Percentiles rank a stretch among this genome's conserved stretches.
These are phyloP conservation scores for Hypoxylon sp. DNA, from an alignment of 2,329 filamentous ascomycete species.

Conservation along the genomic window DNA sequence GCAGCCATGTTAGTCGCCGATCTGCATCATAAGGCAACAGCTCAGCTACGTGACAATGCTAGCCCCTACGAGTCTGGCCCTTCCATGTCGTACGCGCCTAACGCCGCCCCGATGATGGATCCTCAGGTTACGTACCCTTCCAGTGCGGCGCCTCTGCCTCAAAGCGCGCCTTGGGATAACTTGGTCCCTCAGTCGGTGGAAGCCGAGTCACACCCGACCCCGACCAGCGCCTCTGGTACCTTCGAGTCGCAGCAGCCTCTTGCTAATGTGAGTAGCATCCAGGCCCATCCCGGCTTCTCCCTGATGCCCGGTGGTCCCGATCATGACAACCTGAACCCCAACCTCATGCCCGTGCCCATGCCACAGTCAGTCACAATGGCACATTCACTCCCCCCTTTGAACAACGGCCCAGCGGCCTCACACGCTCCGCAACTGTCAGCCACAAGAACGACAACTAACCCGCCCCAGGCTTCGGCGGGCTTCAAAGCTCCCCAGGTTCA, in stretches of 20 bases:
- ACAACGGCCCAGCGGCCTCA: constrained; percentile 61
- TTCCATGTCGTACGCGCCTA: constrained; percentile 76
- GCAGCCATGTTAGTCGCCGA: constrained; percentile 99
- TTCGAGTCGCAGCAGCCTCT: constrained; percentile 74
- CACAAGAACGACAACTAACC: constrained; percentile 73
- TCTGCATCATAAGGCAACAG: constrained; percentile 92
- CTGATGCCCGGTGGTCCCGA: constrained; percentile 68
- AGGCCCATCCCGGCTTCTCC: constrained; percentile 68
- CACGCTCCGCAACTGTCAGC: constrained; percentile 8
- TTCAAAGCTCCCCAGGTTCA: constrained; percentile 80
- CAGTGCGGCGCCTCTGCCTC: constrained; percentile 80
- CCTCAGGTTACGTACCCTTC: constrained; percentile 78
- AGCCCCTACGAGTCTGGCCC: constrained; percentile 64
- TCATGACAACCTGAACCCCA: constrained; percentile 62
- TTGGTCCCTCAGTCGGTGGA: constrained; percentile 79
- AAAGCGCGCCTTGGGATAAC: constrained; percentile 85
- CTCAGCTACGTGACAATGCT: constrained; percentile 67
- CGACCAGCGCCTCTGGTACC: constrained; percentile 69
- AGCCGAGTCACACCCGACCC: constrained; percentile 77
- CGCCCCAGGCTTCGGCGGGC: constrained; percentile 71
- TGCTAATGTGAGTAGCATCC: constrained; percentile 63
- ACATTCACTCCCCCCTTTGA: constrained; percentile 73
- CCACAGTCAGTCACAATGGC: constrained; percentile 79
- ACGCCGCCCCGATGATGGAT: constrained; percentile 76
- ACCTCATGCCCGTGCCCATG: constrained; percentile 70